Percentiles rank a stretch among this genome's conserved stretches.
Conservation (phyloP, 202 grass and related monocot species). For the Schoenoplectus triqueter region DNA sequence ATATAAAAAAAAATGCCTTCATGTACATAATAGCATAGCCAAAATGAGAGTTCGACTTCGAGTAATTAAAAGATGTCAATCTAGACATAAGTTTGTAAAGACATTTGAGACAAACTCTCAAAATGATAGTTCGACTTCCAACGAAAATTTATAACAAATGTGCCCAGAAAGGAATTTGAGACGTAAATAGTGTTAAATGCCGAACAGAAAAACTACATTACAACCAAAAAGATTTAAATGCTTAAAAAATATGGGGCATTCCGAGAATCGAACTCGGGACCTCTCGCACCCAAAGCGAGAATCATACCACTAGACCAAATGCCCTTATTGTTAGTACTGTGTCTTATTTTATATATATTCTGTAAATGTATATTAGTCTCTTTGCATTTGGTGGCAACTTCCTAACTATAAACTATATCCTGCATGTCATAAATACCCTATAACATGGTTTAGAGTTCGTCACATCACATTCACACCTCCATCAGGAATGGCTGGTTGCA, state of each 20-base stretch:
- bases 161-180: too few relatives aligned
- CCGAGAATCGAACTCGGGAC: slow-evolving; percentile 96
- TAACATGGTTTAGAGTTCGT: neutral
- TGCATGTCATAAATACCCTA: neutral
- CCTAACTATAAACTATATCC: neutral
- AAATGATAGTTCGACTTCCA: too few relatives aligned
- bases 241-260: slow-evolving; percentile 56
- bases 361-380: too few relatives aligned
- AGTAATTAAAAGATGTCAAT: too few relatives aligned
- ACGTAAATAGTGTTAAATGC: too few relatives aligned
- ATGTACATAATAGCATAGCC: neutral
- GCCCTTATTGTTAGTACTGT: slow-evolving; percentile 15
- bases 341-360: too few relatives aligned
- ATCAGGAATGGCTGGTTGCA: neutral
- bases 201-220: too few relatives aligned
- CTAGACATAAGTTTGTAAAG: too few relatives aligned
- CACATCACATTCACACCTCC: neutral
- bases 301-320: slow-evolving; percentile 99
- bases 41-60: too few relatives aligned
- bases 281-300: slow-evolving; percentile 99
- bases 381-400: neutral
- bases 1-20: neutral
- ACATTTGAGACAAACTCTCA: too few relatives aligned
- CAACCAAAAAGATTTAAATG: too few relatives aligned
- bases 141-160: too few relatives aligned